Conservation (phyloP, 75 land plant species). For the Selaginella tamariscina region DNA sequence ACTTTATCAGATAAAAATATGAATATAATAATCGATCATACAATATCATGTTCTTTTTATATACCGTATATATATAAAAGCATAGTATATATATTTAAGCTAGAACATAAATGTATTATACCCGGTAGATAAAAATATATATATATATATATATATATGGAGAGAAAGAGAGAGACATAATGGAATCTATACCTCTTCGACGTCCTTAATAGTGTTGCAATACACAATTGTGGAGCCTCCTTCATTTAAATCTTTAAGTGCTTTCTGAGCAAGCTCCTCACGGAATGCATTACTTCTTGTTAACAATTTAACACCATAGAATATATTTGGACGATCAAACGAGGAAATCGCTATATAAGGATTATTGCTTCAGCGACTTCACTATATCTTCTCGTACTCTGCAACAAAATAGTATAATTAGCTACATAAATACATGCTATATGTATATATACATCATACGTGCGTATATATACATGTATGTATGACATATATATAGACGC, state of each 20-base stretch:
- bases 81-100: too few relatives aligned
- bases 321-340: slow-evolving; percentile 70
- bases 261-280: slow-evolving; percentile 52
- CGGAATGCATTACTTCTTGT: slow-evolving; percentile 32
- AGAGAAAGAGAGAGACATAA: neutral
- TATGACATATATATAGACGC: too few relatives aligned
- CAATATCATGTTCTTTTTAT: too few relatives aligned
- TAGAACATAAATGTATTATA: too few relatives aligned
- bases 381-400: slow-evolving; percentile 66
- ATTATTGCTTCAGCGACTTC: slow-evolving; percentile 38
- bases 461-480: too few relatives aligned
- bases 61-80: too few relatives aligned
- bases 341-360: slow-evolving; percentile 46
- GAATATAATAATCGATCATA: too few relatives aligned
- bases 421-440: neutral
- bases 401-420: slow-evolving; percentile 7
- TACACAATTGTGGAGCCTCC: slow-evolving; percentile 63
- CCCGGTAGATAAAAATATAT: too few relatives aligned
- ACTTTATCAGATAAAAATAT: too few relatives aligned
- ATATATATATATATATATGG: too few relatives aligned
- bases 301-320: slow-evolving; percentile 50
- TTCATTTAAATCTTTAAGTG: slow-evolving; percentile 30
- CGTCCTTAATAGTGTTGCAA: slow-evolving; percentile 70
- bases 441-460: neutral
- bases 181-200: slow-evolving; percentile 63